Evolutionary conservation across 495 filamentous ascomycete genomes (phyloP).

Genomic region (Sphaerosporella brunnea): DNA sequence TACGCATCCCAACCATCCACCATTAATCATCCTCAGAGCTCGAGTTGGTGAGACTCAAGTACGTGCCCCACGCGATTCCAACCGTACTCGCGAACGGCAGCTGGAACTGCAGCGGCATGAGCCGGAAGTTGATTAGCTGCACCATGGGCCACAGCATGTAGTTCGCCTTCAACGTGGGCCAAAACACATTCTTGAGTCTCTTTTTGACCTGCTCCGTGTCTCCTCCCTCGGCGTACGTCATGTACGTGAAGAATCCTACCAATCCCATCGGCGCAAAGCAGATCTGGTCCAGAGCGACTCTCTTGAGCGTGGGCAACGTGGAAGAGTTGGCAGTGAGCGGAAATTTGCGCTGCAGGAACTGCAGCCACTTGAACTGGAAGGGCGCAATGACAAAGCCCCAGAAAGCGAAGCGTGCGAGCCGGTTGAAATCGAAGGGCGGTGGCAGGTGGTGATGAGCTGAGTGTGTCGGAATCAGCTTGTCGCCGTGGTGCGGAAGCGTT

Average conservation of each 20-base stretch:
- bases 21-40: too few relatives aligned
- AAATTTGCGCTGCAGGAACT: constrained; percentile 64
- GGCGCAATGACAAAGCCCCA: constrained; percentile 95
- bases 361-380: constrained; percentile 92
- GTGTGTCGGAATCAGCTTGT: constrained; percentile 39
- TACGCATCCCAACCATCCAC: too few relatives aligned
- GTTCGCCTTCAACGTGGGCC: constrained; percentile 53
- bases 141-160: constrained; percentile 91
- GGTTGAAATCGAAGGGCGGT: constrained; percentile 87
- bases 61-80: constrained; percentile 97
- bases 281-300: constrained; percentile 86
- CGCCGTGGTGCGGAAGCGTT: constrained; percentile 35
- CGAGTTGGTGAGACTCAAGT: constrained; percentile 83
- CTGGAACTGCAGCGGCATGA: constrained; percentile 91
- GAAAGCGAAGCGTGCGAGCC: constrained; percentile 80
- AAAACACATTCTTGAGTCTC: constrained; percentile 83
- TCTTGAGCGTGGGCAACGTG: constrained; percentile 63
- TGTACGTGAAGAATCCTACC: constrained; percentile 54
- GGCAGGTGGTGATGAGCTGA: constrained; percentile 38
- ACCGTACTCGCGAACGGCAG: constrained; percentile 95
- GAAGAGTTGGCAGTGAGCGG: constrained; percentile 54
- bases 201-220: constrained; percentile 55
- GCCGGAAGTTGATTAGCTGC: constrained; percentile 89
- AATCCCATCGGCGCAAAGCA: constrained; percentile 80
- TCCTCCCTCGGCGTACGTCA: constrained; percentile 92